Percentiles rank a stretch among this genome's conserved stretches.
phyloP scores from a whole-genome alignment of 495 filamentous ascomycete species.

The Umbilicaria muhlenbergii region DNA sequence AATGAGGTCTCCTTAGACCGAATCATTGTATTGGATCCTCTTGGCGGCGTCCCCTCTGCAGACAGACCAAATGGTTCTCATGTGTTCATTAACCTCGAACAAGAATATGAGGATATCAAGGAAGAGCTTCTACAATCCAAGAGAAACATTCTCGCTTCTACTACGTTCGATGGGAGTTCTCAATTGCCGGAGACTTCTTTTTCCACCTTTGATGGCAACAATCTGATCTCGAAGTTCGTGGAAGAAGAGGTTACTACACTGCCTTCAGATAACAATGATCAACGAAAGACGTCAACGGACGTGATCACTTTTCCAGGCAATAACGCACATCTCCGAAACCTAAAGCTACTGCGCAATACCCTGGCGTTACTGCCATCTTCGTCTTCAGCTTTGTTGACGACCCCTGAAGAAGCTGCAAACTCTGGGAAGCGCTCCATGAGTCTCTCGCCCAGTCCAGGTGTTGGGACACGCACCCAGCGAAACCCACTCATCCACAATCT shows the following conservation, averaged over 20 bases:
- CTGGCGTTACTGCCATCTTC: slow-evolving; percentile 69
- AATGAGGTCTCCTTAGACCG: slow-evolving; percentile 58
- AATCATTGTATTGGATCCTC: slow-evolving; percentile 75
- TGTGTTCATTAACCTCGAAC: slow-evolving; percentile 89
- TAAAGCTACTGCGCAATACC: slow-evolving; percentile 47
- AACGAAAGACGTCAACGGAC: background rate
- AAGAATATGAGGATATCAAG: slow-evolving; percentile 60
- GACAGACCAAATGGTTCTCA: slow-evolving; percentile 54
- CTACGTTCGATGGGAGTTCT: background rate
- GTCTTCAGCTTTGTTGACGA: slow-evolving; percentile 78
- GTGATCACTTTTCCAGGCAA: slow-evolving; percentile 4
- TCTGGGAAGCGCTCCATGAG: slow-evolving; percentile 29
- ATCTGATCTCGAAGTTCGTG: slow-evolving; percentile 30
- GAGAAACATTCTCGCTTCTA: background rate
- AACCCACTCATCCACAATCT: slow-evolving; percentile 96
- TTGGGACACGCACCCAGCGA: slow-evolving; percentile 57
- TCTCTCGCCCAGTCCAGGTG: slow-evolving; percentile 38
- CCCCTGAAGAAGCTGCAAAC: slow-evolving; percentile 65
- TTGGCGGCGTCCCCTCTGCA: slow-evolving; percentile 69
- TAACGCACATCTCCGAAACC: slow-evolving; percentile 51
- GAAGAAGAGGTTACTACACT: slow-evolving; percentile 20
- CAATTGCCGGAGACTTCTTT: background rate
- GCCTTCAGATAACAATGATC: slow-evolving; percentile 2
- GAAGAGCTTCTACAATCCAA: slow-evolving; percentile 32
- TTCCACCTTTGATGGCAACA: slow-evolving; percentile 21